phyloP scores from a whole-genome alignment of 2,329 filamentous ascomycete genomes.

The Ampelomyces quisqualis region DNA sequence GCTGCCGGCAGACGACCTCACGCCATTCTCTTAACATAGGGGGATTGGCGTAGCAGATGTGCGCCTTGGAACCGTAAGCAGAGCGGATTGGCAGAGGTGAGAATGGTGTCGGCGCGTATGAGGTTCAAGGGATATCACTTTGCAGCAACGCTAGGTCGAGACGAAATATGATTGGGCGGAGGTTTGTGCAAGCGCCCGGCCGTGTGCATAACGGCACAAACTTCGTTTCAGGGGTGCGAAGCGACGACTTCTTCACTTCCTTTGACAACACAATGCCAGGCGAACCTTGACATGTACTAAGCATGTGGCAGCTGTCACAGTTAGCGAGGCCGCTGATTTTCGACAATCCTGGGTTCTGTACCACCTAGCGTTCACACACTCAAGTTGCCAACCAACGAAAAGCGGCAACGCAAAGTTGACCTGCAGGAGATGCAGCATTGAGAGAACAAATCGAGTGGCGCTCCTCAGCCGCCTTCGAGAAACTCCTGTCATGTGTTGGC shows the following conservation, averaged over 20 bases:
- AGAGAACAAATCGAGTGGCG: too few species aligned
- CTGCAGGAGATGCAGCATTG: too few species aligned
- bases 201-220: conserved; percentile 26
- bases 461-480: too few species aligned
- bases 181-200: conserved; percentile 29
- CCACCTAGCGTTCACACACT: too few species aligned
- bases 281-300: conserved; percentile 3
- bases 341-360: too few species aligned
- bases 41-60: conserved; percentile 26
- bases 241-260: conserved; percentile 11
- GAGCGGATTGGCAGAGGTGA: conserved; percentile 34
- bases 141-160: conserved; percentile 27
- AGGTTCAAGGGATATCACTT: conserved; percentile 33
- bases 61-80: conserved; percentile 27
- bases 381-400: too few species aligned
- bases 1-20: conserved; percentile 20
- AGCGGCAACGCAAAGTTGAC: too few species aligned
- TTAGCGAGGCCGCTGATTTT: conserved; percentile 14
- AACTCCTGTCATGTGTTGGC: too few species aligned
- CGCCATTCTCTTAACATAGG: conserved; percentile 33
- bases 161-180: conserved; percentile 26
- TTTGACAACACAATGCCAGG: conserved; percentile 3
- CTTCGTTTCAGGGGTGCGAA: conserved; percentile 25
- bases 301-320: conserved; percentile 15
- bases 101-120: conserved; percentile 35